Percentiles rank a stretch among this genome's conserved stretches.
phyloP scores from a whole-genome alignment of 257 asterid species.

The Ajuga chamaepitys region DNA sequence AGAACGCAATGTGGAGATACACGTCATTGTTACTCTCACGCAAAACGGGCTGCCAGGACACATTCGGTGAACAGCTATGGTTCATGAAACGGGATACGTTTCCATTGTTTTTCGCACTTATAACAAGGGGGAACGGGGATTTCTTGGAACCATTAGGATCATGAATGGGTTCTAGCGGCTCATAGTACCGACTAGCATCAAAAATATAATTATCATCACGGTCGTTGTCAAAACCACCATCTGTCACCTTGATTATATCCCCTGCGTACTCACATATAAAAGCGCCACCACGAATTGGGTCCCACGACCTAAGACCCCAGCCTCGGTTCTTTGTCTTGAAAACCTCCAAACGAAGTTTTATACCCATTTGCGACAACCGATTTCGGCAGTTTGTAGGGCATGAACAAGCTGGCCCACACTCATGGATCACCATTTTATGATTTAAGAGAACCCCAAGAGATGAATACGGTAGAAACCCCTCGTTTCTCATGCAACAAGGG shows the following conservation, averaged over 20 bases:
- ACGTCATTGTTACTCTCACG: constrained; percentile 55
- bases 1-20: constrained; percentile 73
- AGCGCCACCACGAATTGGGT: constrained; percentile 76
- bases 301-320: constrained; percentile 99
- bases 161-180: constrained; percentile 42
- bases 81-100: constrained; percentile 96
- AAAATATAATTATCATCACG: constrained; percentile 52
- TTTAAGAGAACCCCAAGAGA: constrained; percentile 57
- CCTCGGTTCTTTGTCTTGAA: constrained; percentile 78
- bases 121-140: constrained; percentile 67
- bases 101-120: constrained; percentile 67
- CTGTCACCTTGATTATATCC: constrained; percentile 36
- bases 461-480: constrained; percentile 56
- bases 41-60: constrained; percentile 81
- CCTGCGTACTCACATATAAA: constrained; percentile 90
- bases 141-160: constrained; percentile 26
- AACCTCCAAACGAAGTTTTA: constrained; percentile 65
- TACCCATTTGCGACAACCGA: constrained; percentile 67
- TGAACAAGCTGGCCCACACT: constrained; percentile 67
- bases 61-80: constrained; percentile 84
- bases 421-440: constrained; percentile 45
- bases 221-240: constrained; percentile 31
- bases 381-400: constrained; percentile 74
- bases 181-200: constrained; percentile 67
- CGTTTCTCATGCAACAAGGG: constrained; percentile 55